Evolutionary conservation across 257 asterid genomes (phyloP).

Genomic region (Phtheirospermum japonicum): DNA sequence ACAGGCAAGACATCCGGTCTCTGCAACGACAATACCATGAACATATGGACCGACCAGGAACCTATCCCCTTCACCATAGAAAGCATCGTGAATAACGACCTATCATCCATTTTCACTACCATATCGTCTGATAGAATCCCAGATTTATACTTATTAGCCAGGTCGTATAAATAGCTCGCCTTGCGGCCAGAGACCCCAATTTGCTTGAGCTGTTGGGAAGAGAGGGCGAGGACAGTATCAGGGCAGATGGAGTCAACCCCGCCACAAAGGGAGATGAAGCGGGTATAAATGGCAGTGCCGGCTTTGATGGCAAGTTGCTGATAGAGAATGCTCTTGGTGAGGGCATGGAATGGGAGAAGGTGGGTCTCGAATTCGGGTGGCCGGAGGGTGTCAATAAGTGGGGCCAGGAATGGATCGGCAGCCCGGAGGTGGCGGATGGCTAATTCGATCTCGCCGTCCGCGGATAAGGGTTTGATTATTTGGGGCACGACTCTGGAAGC

Average conservation of each 20-base stretch:
- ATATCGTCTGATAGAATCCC: slow-evolving; percentile 82
- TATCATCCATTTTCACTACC: slow-evolving; percentile 89
- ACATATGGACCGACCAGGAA: slow-evolving; percentile 97
- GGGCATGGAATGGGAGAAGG: slow-evolving; percentile 66
- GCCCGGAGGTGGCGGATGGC: slow-evolving; percentile 64
- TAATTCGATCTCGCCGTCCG: slow-evolving; percentile 58
- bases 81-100: slow-evolving; percentile 85
- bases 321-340: slow-evolving; percentile 73
- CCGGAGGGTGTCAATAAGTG: slow-evolving; percentile 55
- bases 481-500: slow-evolving; percentile 55
- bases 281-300: slow-evolving; percentile 71
- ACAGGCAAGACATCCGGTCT: slow-evolving; percentile 95
- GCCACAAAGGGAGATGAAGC: slow-evolving; percentile 78
- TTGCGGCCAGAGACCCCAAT: slow-evolving; percentile 90
- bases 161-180: slow-evolving; percentile 79
- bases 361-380: slow-evolving; percentile 64
- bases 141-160: slow-evolving; percentile 67
- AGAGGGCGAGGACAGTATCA: slow-evolving; percentile 60
- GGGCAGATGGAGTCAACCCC: slow-evolving; percentile 66
- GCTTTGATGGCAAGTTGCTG: slow-evolving; percentile 92
- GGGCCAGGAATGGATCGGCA: slow-evolving; percentile 59
- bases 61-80: slow-evolving; percentile 98
- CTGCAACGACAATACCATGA: slow-evolving; percentile 86
- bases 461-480: slow-evolving; percentile 61
- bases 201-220: slow-evolving; percentile 84